Evolutionary conservation across 179 eudicot genomes (phyloP).

Genomic region (Amaranthus tricolor): DNA sequence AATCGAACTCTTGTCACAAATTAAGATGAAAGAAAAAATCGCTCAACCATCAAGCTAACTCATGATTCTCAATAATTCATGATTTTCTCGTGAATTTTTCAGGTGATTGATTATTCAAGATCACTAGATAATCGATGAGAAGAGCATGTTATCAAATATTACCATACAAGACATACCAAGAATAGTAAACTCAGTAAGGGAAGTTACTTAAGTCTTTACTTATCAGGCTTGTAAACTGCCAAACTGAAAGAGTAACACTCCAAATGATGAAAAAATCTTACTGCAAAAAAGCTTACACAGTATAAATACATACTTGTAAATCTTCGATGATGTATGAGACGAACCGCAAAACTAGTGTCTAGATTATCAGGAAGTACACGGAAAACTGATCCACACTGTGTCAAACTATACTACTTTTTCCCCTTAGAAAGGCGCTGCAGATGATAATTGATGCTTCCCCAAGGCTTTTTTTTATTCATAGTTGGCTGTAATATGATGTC

Average conservation of each 20-base stretch:
- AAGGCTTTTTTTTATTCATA: slow-evolving; percentile 59
- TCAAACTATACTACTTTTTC: slow-evolving; percentile 44
- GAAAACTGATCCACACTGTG: background rate
- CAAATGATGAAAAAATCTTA: background rate
- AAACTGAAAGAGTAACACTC: background rate
- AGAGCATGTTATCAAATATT: too few species aligned
- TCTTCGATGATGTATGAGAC: background rate
- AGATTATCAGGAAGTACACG: background rate
- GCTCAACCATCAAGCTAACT: too few species aligned
- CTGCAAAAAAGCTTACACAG: slow-evolving; percentile 7
- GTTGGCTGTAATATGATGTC: slow-evolving; percentile 42
- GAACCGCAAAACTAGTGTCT: background rate
- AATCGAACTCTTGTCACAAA: too few species aligned
- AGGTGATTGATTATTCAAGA: too few species aligned
- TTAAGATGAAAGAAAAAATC: too few species aligned
- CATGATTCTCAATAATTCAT: too few species aligned
- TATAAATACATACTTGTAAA: background rate
- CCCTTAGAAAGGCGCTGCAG: slow-evolving; percentile 85
- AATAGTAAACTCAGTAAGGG: background rate
- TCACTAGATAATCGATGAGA: too few species aligned
- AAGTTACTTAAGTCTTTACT: background rate
- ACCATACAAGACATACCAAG: too few species aligned
- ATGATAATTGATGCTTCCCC: slow-evolving; percentile 87
- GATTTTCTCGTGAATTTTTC: too few species aligned
- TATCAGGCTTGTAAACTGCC: background rate